Evolutionary conservation across 2,329 filamentous ascomycete genomes (phyloP).

Genomic region (Alternaria burnsii): DNA sequence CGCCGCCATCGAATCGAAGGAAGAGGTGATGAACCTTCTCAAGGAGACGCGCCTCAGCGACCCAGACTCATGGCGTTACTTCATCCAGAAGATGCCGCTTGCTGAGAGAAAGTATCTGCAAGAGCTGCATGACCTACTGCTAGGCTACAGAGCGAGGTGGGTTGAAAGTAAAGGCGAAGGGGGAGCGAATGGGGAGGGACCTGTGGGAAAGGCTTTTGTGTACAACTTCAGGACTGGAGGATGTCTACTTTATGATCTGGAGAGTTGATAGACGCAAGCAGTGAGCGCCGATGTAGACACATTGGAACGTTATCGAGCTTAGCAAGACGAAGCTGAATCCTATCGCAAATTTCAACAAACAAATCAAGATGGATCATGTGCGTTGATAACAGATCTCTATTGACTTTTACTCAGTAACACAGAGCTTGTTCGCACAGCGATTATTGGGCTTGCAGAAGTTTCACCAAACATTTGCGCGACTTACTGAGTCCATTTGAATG

Average conservation of each 20-base stretch:
- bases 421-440: too few species aligned
- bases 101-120: constrained; percentile 82
- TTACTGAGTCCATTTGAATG: too few species aligned
- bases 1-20: constrained; percentile 85
- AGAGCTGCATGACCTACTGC: constrained; percentile 81
- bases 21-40: constrained; percentile 81
- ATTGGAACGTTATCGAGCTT: too few species aligned
- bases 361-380: too few species aligned
- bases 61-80: constrained; percentile 80
- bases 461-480: too few species aligned
- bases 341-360: too few species aligned
- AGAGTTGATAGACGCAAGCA: too few species aligned
- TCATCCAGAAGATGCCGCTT: constrained; percentile 79
- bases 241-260: constrained; percentile 86
- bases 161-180: constrained; percentile 52
- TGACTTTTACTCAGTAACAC: too few species aligned
- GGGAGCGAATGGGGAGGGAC: constrained; percentile 48
- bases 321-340: too few species aligned
- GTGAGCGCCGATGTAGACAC: too few species aligned
- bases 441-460: too few species aligned
- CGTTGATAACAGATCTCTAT: too few species aligned
- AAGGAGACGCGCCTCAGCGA: constrained; percentile 78
- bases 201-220: constrained; percentile 78
- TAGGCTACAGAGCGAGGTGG: constrained; percentile 68
- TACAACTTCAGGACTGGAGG: constrained; percentile 90